Evolutionary conservation across 208 protist genomes (phyloP).

Genomic region (Herpetomonas muscarum): DNA sequence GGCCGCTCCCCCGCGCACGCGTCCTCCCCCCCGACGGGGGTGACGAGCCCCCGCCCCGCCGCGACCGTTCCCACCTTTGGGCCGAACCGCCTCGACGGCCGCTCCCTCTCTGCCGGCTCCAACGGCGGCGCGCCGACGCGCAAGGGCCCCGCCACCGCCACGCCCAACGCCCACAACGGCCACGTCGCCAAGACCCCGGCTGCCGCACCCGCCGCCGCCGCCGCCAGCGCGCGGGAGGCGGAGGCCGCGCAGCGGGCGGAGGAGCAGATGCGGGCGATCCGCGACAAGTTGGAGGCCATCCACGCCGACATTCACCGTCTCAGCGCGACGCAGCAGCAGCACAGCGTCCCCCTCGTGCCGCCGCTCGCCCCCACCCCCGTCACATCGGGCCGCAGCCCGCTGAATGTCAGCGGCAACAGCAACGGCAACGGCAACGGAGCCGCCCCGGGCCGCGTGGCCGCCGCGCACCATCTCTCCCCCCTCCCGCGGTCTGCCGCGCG

Average conservation of each 20-base stretch:
- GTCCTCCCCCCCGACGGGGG: too few species aligned
- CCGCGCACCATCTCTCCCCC: not conserved
- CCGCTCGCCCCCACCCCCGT: not conserved
- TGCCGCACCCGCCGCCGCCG: not conserved
- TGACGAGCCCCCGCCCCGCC: not conserved
- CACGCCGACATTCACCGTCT: slow-evolving; percentile 48
- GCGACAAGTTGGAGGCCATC: slow-evolving; percentile 43
- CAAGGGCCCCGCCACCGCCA: not conserved
- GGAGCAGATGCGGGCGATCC: slow-evolving; percentile 37
- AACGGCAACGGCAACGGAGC: not conserved
- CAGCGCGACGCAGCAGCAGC: not conserved
- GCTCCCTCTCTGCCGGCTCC: too few species aligned
- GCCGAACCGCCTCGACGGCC: not conserved
- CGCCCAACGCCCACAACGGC: not conserved
- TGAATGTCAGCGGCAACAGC: not conserved
- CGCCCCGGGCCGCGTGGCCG: not conserved
- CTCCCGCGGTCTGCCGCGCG: not conserved
- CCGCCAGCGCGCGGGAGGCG: not conserved
- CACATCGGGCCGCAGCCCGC: not conserved
- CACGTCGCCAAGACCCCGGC: not conserved
- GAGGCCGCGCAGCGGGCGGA: slow-evolving; percentile 24
- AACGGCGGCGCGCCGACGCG: not conserved
- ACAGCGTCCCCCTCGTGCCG: not conserved
- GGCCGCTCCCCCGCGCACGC: too few species aligned
- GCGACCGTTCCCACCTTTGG: not conserved